Evolutionary conservation across 208 protist genomes (phyloP).

Genomic region (Acanthamoeba castellanii): DNA sequence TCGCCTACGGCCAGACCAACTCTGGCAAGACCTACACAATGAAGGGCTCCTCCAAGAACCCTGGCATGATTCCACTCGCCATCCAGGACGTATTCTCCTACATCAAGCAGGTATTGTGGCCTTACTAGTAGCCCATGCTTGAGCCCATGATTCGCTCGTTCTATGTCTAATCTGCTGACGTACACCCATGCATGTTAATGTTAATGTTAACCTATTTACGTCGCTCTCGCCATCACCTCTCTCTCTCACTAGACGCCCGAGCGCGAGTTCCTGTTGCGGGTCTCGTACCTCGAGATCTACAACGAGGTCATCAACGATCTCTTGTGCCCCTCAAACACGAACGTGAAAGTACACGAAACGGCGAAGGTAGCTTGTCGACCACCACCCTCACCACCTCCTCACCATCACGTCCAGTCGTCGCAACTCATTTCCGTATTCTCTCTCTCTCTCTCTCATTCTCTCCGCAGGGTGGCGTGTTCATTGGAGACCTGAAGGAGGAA

Average conservation of each 20-base stretch:
- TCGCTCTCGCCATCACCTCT: background rate
- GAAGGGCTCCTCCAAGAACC: slow-evolving; percentile 78
- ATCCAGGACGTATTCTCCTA: slow-evolving; percentile 81
- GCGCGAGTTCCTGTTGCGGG: slow-evolving; percentile 87
- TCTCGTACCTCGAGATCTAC: slow-evolving; percentile 92
- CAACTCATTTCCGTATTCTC: background rate
- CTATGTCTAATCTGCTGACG: too few relatives aligned
- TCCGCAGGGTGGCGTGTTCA: slow-evolving; percentile 62
- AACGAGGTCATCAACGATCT: slow-evolving; percentile 90
- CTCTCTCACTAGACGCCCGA: slow-evolving; percentile 70
- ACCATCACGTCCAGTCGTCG: background rate
- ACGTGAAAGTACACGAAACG: slow-evolving; percentile 85
- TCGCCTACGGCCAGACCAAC: slow-evolving; percentile 90
- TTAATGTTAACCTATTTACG: too few relatives aligned
- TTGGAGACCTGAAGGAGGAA: slow-evolving; percentile 79
- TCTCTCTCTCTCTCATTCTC: background rate
- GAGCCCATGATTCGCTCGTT: too few relatives aligned
- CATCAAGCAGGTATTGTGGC: slow-evolving; percentile 75
- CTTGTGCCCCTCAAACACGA: slow-evolving; percentile 80
- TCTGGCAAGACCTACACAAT: slow-evolving; percentile 92
- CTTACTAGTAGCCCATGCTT: background rate
- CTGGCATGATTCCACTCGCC: slow-evolving; percentile 86
- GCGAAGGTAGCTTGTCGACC: slow-evolving; percentile 25
- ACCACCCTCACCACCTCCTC: too few relatives aligned
- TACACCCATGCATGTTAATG: too few relatives aligned